Percentiles rank a stretch among this genome's conserved stretches.
These are phyloP conservation scores for Paraconiothyrium sp. DNA, from an alignment of 2,329 filamentous ascomycete species.

Conservation along the genomic window DNA sequence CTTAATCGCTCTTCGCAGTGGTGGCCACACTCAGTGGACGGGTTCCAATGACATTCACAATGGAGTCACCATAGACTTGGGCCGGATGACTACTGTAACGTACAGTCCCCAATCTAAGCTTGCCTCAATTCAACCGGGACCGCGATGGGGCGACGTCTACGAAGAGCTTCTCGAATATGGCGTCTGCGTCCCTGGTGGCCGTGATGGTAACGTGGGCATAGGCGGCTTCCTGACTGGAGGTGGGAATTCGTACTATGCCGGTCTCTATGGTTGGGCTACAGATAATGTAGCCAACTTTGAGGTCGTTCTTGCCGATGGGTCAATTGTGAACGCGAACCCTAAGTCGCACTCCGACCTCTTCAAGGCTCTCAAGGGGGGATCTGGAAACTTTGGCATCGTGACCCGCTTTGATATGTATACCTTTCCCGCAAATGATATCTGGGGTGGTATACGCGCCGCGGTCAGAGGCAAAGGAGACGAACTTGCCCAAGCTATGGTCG, in stretches of 20 bases:
- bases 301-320: conserved; percentile 45
- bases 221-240: conserved; percentile 38
- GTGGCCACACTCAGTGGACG: conserved; percentile 35
- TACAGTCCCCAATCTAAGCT: conserved; percentile 27
- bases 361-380: conserved; percentile 44
- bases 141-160: conserved; percentile 39
- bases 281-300: conserved; percentile 46
- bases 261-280: conserved; percentile 37
- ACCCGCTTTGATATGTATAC: conserved; percentile 39
- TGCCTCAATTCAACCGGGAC: conserved; percentile 36
- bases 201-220: conserved; percentile 35
- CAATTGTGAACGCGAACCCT: conserved; percentile 33
- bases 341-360: conserved; percentile 37
- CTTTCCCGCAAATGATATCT: conserved; percentile 37
- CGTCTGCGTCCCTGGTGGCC: conserved; percentile 35
- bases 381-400: conserved; percentile 48
- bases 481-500: conserved; percentile 31
- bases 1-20: conserved; percentile 33
- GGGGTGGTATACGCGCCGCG: conserved; percentile 47
- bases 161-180: conserved; percentile 32
- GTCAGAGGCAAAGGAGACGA: conserved; percentile 28
- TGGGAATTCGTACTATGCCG: conserved; percentile 43
- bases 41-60: conserved; percentile 40
- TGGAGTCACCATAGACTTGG: conserved; percentile 41
- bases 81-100: conserved; percentile 28